Base-by-base conservation (phyloP, 257 asterid species). In the Salvia hispanica region DNA sequence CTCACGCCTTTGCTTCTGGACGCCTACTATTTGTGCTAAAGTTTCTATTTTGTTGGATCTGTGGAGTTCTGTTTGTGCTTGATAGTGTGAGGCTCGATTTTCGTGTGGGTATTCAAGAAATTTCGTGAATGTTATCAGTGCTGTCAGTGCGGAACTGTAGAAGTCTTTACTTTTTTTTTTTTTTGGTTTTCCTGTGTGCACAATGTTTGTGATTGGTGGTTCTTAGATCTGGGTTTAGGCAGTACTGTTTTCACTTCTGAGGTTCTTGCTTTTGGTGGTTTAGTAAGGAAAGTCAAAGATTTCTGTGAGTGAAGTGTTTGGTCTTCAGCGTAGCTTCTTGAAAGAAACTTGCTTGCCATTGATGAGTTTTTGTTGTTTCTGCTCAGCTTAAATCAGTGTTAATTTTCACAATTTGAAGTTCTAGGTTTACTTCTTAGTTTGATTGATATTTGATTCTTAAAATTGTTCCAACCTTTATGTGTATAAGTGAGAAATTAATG, bases 191-290 rank as follows among this genome's bases (percentile, higher is more conserved):
- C 31, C 12, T 70, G 52, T 54, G 13, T 56, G 50, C 61, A 36
- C 63, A 58, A 33, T 67, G 5, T 62, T 54, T 59, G 16, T 74
- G 63, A 59, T 46, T 58, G 71, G 75, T 76, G 40, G 31, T 71
- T 74, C 64, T 64, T 80, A 81, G 90, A 84, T 84, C 87, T 81
- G 77, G 72, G 72, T 70, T 67, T 65, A 40, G 69, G 48, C 70
- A 65, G 54, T 60, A 50, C 53, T 64, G 5, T 72, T 56, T 62
- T 71, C 66, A 7, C 67, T 55, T 56, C 65, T 9, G 53, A 31
- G 55, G 52, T 48, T 53, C 62, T 39, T 37, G 58, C 37, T 46
- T 12, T 43, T 15, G 62, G 48, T 25, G 8, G 62, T 31, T n/a
- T n/a, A n/a, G n/a, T n/a, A n/a, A n/a, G n/a, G n/a, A n/a, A n/a